Evolutionary conservation across 805 yeast species (phyloP), one percentile per base, ranked within the genome.

Genomic region (Metschnikowia santaceciliae): DNA sequence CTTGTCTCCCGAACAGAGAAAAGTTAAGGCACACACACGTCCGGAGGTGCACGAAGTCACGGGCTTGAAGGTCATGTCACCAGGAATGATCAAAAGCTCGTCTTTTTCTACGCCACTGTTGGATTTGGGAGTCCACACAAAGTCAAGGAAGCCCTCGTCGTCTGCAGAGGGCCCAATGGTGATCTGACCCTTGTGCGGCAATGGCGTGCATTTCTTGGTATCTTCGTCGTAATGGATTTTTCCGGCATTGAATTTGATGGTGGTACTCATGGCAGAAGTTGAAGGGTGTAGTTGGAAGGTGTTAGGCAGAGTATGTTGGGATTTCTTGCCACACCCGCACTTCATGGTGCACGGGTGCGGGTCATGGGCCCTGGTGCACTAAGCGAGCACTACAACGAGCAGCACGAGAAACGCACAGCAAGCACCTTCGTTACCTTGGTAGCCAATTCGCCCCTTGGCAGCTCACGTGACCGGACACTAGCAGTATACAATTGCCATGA

Each of bases 1-100:
- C 58, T 72, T 78, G 35, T 84, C 83, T 45, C 87, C 86, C 26
- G 88, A 79, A 51, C 83, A 75, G 57, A 76, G 72, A 64, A 85
- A 85, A 53, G 79, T 77, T 67, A 86, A 75, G 22, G 84, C 83
- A 57, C 82, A 84, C 14, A 90, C 90, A 54, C 96, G 75, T 14
- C 96, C 96, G 0, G 90, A 80, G 40, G 70, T 78, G 66, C 95
- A 86, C 30, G 88, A 80, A 46, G 75, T 67, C 41, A 88, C 81
- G 49, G 80, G 87, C 54, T 79, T 79, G 82, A 90, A 88, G 40
- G 84, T 80, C 47, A 87, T 92, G 61, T 90, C 96, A 1, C 95
- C 96, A 0, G 95, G 94, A 58, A 89, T 83, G 40, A 89, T 79
- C 56, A 88, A 72, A 52, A 88, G 74, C 56, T 84, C 90, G 49